Base-by-base conservation (phyloP, 163 green algal genomes). In the Scenedesmus sp. region DNA sequence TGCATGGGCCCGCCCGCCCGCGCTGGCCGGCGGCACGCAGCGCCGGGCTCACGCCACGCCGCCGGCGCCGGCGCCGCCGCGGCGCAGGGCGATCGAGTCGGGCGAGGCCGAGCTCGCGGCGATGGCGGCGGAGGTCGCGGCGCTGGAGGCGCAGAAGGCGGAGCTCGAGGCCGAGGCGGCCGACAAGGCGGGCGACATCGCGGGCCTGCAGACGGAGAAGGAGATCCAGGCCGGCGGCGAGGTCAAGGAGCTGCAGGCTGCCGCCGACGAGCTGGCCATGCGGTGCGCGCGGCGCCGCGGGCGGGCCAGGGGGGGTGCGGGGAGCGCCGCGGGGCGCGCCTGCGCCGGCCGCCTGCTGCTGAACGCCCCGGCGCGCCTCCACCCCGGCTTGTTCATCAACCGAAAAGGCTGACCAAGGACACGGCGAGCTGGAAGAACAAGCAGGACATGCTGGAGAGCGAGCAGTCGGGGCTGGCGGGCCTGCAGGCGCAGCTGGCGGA, bases 391-490 rank as follows among this genome's bases (percentile, higher is more conserved):
- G n/a, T n/a, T n/a, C n/a, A n/a, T n/a, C n/a, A n/a, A n/a, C n/a
- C n/a, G n/a, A n/a, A n/a, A n/a, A 94, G 87, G 63, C 80, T 98
- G 70, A 93, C 96, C 5, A 91, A 93, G 76, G 85, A 93, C 51
- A 96, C 85, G 4, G 91, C 88, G 2, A 85, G 53, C 10, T 90
- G 84, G 77, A 94, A 89, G 50, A 93, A 97, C 83, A 89, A 92
- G 60, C 84, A 92, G 71, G 90, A 96, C 48, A 77, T 47, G n/a
- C 74, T 95, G 31, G 78, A 87, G 2, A 57, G 48, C 18, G 93
- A 97, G 77, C 63, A 82, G 56, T 83, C 73, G 0, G 67, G 33
- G 28, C 51, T 89, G 39, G 51, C 70, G 45, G 63, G 14, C 58
- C 29, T 90, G n/a, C 51, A 74, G 65, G 80, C 69, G 0, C 67